Percentiles rank a stretch among this genome's conserved stretches.
These are phyloP conservation scores for Friedmanniomyces endolithicus DNA, from an alignment of 495 filamentous ascomycete species.

Conservation along the genomic window DNA sequence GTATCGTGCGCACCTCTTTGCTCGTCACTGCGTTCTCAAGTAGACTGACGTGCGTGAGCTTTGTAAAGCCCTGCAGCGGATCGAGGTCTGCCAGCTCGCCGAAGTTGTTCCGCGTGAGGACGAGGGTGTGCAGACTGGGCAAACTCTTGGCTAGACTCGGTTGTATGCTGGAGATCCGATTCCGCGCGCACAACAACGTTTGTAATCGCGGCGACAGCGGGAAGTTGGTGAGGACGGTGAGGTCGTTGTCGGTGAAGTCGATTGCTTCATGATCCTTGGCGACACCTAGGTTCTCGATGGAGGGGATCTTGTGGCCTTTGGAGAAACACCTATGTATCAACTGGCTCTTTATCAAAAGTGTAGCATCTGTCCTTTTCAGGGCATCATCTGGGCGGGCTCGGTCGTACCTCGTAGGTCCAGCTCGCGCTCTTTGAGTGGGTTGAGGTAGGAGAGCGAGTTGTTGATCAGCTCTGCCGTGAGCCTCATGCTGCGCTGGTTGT, in stretches of 20 bases:
- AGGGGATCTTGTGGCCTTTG: constrained; percentile 94
- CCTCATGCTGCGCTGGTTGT: constrained; percentile 49
- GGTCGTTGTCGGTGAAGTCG: constrained; percentile 97
- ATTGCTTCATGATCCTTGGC: constrained; percentile 81
- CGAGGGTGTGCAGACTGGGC: constrained; percentile 64
- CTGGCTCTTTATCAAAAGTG: constrained; percentile 55
- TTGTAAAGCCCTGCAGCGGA: constrained; percentile 52
- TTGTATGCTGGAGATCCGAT: constrained; percentile 73
- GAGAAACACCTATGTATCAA: constrained; percentile 55
- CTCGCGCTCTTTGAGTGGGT: constrained; percentile 94
- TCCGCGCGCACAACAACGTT: constrained; percentile 79
- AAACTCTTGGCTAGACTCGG: constrained; percentile 55
- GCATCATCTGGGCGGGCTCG: constrained; percentile 35
- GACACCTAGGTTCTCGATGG: constrained; percentile 95
- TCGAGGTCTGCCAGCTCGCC: constrained; percentile 63
- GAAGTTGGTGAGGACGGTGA: constrained; percentile 79
- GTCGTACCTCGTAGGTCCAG: constrained; percentile 87
- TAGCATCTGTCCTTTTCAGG: constrained; percentile 97
- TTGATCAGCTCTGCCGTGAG: constrained; percentile 88
- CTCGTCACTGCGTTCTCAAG: constrained; percentile 79
- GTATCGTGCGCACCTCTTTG: constrained; percentile 61
- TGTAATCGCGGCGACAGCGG: constrained; percentile 79
- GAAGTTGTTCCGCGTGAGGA: constrained; percentile 46
- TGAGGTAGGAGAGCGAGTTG: constrained; percentile 88
- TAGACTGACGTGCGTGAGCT: constrained; percentile 67